Evolutionary conservation across 345 rosid genomes (phyloP), one percentile per base, ranked within the genome.

Genomic region (Eucalyptus cloeziana): DNA sequence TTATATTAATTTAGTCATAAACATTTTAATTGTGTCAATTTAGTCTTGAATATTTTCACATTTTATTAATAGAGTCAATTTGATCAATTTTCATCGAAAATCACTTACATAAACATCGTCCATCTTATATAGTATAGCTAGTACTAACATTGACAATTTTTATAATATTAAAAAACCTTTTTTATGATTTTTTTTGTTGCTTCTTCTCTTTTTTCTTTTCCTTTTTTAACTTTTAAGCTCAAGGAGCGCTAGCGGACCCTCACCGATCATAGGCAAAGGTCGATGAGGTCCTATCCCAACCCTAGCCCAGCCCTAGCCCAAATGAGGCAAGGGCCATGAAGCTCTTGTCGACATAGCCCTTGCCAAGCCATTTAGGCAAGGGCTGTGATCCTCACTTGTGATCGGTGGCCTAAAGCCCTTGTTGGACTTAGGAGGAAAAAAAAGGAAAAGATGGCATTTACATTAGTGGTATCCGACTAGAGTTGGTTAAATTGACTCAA

Each of bases 91-190:
- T 22, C 3, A 25, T 56, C 0, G 3, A 56, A 56, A 24, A 24
- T 56, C 1, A 6, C 62, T 24, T 22, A 56, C 1, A 0, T 56
- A 2, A 52, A 21, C 0, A 52, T 52, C 0, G 0, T 52, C 58
- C 10, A 52, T 52, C 25, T 52, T 21, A 52, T 21, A 52, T 52
- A 52, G 10, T 52, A 21, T 21, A 52, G 4, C 2, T 3, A 0
- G 25, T 52, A 52, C 1, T 52, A 24, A 22, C 1, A 0, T 56
- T 24, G 30, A 56, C 30, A 56, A 56, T 22, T 56, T 56, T 56
- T 56, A 24, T 56, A 24, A 24, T 56, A 22, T 56, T 22, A 56
- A 56, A 56, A 56, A 56, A 24, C 6, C 6, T 22, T 56, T 56
- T 56, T 56, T 4, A 56, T 10, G 30, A 24, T 2, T 24, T 56